Evolutionary conservation across 1,284 basidiomycete species (phyloP).

Genomic region (Mycena citricolor): DNA sequence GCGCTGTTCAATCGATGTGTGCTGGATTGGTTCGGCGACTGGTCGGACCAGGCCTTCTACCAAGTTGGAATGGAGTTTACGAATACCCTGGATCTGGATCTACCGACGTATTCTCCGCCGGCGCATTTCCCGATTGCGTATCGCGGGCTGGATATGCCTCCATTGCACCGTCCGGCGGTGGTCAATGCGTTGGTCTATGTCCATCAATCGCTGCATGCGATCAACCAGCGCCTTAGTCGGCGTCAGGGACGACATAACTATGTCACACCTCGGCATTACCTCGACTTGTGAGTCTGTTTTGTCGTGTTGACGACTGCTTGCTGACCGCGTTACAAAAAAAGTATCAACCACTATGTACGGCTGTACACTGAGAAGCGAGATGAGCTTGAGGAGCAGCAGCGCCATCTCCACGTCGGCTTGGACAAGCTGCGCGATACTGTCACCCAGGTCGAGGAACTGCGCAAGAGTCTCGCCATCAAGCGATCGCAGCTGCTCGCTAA

Average conservation of each 20-base stretch:
- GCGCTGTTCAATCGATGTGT: constrained; percentile 98
- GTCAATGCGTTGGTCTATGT: constrained; percentile 94
- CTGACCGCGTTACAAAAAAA: too few species aligned
- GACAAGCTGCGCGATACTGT: constrained; percentile 97
- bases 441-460: constrained; percentile 92
- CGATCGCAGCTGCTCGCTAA: constrained; percentile 92
- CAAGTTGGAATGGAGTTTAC: constrained; percentile 97
- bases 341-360: constrained; percentile 97
- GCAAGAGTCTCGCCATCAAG: constrained; percentile 94
- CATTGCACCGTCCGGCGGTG: constrained; percentile 83
- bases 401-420: constrained; percentile 96
- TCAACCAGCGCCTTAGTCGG: constrained; percentile 87
- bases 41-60: constrained; percentile 96
- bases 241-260: constrained; percentile 94
- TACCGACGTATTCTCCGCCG: constrained; percentile 77
- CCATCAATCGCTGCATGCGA: constrained; percentile 86
- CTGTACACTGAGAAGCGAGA: constrained; percentile 98
- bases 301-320: constrained; percentile 1
- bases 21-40: constrained; percentile 97
- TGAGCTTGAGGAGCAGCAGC: constrained; percentile 97
- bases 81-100: constrained; percentile 85
- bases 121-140: constrained; percentile 86
- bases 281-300: constrained; percentile 86
- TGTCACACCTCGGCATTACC: constrained; percentile 96
- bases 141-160: constrained; percentile 78